phyloP scores from a whole-genome alignment of 805 yeast genomes.

The Metschnikowia cubensis region DNA sequence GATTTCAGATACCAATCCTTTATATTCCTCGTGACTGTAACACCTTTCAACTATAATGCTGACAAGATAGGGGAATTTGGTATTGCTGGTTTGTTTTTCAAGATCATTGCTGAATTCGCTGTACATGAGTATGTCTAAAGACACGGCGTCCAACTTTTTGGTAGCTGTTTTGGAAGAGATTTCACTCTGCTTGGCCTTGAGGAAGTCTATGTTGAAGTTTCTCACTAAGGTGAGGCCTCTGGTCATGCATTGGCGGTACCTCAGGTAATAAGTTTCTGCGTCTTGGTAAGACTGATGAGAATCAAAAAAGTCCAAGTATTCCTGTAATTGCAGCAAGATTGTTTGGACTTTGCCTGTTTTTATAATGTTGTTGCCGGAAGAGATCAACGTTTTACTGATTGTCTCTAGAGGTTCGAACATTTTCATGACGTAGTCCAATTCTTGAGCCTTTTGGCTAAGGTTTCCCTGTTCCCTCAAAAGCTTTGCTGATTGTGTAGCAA shows the following conservation, averaged over 20 bases:
- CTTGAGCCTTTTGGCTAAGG: slow-evolving; percentile 39
- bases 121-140: slow-evolving; percentile 17
- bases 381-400: slow-evolving; percentile 63
- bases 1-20: slow-evolving; percentile 65
- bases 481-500: slow-evolving; percentile 53
- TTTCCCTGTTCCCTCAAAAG: slow-evolving; percentile 46
- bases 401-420: slow-evolving; percentile 69
- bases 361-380: slow-evolving; percentile 63
- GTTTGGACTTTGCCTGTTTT: slow-evolving; percentile 33
- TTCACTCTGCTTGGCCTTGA: slow-evolving; percentile 23
- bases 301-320: slow-evolving; percentile 58
- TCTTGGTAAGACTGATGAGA: slow-evolving; percentile 57
- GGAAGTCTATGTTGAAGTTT: slow-evolving; percentile 53
- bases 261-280: slow-evolving; percentile 58
- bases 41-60: slow-evolving; percentile 14
- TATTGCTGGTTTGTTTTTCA: slow-evolving; percentile 15
- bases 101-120: slow-evolving; percentile 15
- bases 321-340: slow-evolving; percentile 55
- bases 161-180: slow-evolving; percentile 6
- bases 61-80: slow-evolving; percentile 12
- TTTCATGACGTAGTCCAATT: slow-evolving; percentile 46
- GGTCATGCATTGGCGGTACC: slow-evolving; percentile 80
- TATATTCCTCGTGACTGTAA: slow-evolving; percentile 47
- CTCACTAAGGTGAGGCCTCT: slow-evolving; percentile 73
- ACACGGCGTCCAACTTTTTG: slow-evolving; percentile 8